Evolutionary conservation across 2,329 filamentous ascomycete species (phyloP), one percentile per base, ranked within the genome.

Genomic region (Venturia aucupariae): DNA sequence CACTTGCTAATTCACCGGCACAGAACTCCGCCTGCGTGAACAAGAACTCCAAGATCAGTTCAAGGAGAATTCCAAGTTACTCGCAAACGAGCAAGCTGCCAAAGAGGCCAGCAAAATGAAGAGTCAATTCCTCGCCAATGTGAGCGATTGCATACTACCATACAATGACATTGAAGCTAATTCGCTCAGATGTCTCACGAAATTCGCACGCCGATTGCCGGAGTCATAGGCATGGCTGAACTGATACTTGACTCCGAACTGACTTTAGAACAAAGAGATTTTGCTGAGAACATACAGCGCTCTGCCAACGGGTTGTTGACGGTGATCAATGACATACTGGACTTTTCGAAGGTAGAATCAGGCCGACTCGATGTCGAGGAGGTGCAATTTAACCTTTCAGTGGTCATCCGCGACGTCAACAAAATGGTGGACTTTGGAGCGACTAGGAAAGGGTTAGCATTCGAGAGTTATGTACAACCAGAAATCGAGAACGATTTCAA

Each of bases 391-490:
- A 90, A 87, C 35, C 78, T 92, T 1, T 86, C 86, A 0, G 80
- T 90, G 0, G 85, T 91, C 15, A 84, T 92, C 7, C 82, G 86
- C 59, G 91, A 95, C 71, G 90, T 94, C 24, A 89, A 86, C 62
- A 91, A 92, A 72, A 94, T 95, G 90, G 84, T 95, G 68, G 86
- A 88, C 51, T 95, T 95, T 69, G 90, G 90, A 1, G 91, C 92
- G 0, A 84, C 89, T 69, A 84, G 90, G 39, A 90, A 95, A 71
- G 89, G 89, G 51, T 79, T 96, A 4, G 85, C 84, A 10, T 92
- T 92, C 71, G 80, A 83, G 46, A 85, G 82, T 35, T 83, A 88
- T 57, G 84, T 90, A 62, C 81, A 85, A 7, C 77, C 80, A 0
- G 82, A 86, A 54, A 83, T 89, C 8, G 82, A 84, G 61, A 80